Percentiles rank a stretch among this genome's conserved stretches.
Conservation (phyloP, 192 early-diverging fungal genomes). For the Coemansia sp. region DNA sequence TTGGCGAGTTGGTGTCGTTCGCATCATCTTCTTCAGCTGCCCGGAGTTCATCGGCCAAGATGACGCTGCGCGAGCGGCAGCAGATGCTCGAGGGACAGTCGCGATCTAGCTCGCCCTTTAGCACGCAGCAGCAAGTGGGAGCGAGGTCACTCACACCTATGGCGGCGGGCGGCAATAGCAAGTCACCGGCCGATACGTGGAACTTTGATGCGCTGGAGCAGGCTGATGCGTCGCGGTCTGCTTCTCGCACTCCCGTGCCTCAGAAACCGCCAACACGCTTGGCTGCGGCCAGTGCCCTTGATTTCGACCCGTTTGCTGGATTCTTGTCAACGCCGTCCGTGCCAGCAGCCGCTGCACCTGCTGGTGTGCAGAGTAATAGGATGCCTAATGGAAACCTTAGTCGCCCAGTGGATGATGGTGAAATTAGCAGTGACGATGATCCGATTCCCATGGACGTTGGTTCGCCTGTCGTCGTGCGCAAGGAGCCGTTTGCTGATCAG, state of each 20-base stretch:
- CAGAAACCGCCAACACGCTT: background rate
- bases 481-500: slow-evolving; percentile 31
- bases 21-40: slow-evolving; percentile 17
- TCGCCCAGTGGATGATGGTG: background rate
- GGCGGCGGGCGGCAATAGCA: slow-evolving; percentile 7
- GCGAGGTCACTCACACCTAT: slow-evolving; percentile 15
- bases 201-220: slow-evolving; percentile 50
- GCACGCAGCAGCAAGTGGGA: slow-evolving; percentile 6
- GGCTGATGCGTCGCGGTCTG: slow-evolving; percentile 23
- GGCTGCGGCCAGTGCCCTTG: slow-evolving; percentile 23
- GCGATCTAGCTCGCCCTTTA: slow-evolving; percentile 30
- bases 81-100: slow-evolving; percentile 37
- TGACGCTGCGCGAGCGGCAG: slow-evolving; percentile 52
- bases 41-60: slow-evolving; percentile 20
- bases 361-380: background rate
- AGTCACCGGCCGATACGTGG: slow-evolving; percentile 26
- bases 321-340: background rate
- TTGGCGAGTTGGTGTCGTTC: slow-evolving; percentile 55
- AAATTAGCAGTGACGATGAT: slow-evolving; percentile 38
- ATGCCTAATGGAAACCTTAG: background rate
- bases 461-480: background rate
- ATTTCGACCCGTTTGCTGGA: slow-evolving; percentile 34
- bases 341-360: background rate
- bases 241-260: slow-evolving; percentile 20
- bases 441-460: slow-evolving; percentile 34